phyloP scores from a whole-genome alignment of 257 asterid genomes.

The Solanum appendiculatum region DNA sequence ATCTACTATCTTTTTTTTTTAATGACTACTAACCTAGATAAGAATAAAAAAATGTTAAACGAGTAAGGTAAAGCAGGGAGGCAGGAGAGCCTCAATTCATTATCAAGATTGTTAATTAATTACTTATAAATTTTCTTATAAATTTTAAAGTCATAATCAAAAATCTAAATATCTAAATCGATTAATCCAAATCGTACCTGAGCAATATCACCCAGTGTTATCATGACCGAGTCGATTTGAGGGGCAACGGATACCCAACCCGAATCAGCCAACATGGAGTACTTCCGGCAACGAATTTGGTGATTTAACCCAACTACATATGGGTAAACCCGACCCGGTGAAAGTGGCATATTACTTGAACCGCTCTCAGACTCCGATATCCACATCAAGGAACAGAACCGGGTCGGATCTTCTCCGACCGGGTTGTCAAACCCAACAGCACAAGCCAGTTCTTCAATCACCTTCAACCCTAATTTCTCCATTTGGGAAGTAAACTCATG shows the following conservation, averaged over 20 bases:
- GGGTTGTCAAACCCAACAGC: conserved; percentile 51
- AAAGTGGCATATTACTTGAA: background rate
- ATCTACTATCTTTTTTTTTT: too few relatives aligned
- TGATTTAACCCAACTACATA: conserved; percentile 49
- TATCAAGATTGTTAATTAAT: too few relatives aligned
- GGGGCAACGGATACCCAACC: conserved; percentile 53
- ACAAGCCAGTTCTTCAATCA: conserved; percentile 34
- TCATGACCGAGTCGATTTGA: conserved; percentile 39
- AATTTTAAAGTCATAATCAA: background rate
- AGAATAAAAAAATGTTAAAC: background rate
- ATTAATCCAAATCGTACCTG: too few relatives aligned
- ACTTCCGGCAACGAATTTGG: conserved; percentile 24
- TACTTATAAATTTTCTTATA: too few relatives aligned
- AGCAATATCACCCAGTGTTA: conserved; percentile 71
- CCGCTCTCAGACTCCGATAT: conserved; percentile 33
- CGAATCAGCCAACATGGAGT: conserved; percentile 43
- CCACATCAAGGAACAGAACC: conserved; percentile 46
- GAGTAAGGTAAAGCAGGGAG: background rate
- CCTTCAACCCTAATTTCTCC: conserved; percentile 45
- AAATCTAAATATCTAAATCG: too few relatives aligned
- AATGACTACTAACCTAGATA: too few relatives aligned
- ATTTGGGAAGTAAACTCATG: conserved; percentile 38
- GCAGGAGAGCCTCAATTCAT: background rate
- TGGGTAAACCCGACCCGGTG: conserved; percentile 60
- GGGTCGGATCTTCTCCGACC: conserved; percentile 10